Percentiles rank a stretch among this genome's conserved stretches.
Conservation (phyloP, 306 rosid genomes). For the Astragalus glycyphyllos region DNA sequence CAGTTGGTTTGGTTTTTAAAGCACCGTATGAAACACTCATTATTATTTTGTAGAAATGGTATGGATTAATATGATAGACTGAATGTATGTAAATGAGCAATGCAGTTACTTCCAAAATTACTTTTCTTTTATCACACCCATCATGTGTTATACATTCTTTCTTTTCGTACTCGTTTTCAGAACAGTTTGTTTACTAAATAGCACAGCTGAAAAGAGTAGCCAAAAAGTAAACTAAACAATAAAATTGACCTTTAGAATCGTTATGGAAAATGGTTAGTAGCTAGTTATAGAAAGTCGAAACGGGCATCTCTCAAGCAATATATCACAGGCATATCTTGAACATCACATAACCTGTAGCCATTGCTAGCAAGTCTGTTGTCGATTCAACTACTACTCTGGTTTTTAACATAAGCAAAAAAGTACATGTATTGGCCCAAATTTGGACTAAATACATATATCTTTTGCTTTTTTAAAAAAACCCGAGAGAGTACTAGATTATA, state of each 20-base stretch:
- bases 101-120: not conserved
- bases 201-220: not conserved
- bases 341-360: constrained; percentile 3
- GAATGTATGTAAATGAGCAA: not conserved
- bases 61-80: not conserved
- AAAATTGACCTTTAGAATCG: not conserved
- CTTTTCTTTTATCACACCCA: not conserved
- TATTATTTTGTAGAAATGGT: not conserved
- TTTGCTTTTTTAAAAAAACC: no score
- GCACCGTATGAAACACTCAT: not conserved
- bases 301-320: constrained; percentile 1
- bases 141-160: not conserved
- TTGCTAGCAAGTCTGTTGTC: constrained; percentile 19
- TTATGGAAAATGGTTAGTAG: not conserved
- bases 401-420: no score
- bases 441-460: no score
- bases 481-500: no score
- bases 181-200: no score
- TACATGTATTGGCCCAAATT: no score
- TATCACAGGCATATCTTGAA: constrained; percentile 3
- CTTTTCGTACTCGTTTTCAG: not conserved
- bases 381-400: not conserved
- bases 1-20: no score
- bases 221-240: not conserved
- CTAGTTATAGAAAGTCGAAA: constrained; percentile 18